These are phyloP conservation scores for Aspergillus taichungensis DNA, from an alignment of 495 filamentous ascomycete genomes.

Conservation along the genomic window DNA sequence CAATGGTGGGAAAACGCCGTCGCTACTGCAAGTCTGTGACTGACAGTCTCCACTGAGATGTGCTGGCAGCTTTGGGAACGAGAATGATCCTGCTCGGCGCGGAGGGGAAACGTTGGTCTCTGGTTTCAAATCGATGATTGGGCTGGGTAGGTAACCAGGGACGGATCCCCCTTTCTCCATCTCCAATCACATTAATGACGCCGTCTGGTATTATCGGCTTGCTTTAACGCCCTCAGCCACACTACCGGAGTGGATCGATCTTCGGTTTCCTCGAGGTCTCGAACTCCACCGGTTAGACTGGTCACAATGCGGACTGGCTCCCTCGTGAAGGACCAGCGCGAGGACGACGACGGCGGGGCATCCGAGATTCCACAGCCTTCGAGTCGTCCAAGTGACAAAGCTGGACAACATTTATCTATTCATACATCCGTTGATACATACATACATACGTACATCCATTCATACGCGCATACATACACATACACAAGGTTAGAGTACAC, in stretches of 20 bases:
- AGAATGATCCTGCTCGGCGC: no score
- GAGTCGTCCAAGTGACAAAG: not conserved
- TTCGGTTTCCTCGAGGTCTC: not conserved
- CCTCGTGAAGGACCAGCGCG: conserved; percentile 8
- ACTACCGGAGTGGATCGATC: conserved; percentile 6
- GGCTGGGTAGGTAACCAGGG: conserved; percentile 1
- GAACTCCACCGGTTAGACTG: conserved; percentile 14
- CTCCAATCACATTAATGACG: conserved; percentile 7
- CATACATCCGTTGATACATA: no score
- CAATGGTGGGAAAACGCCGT: no score
- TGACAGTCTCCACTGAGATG: no score
- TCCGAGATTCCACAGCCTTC: conserved; percentile 5
- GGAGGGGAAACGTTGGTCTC: not conserved
- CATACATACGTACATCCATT: no score
- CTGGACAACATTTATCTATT: not conserved
- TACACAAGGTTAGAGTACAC: no score
- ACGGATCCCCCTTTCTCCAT: conserved; percentile 3
- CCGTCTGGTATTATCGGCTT: conserved; percentile 6
- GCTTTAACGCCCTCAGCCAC: conserved; percentile 10
- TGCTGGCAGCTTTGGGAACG: no score
- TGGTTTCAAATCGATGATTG: conserved; percentile 7
- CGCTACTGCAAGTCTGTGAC: no score
- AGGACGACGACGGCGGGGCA: conserved; percentile 1
- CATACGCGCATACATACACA: no score
- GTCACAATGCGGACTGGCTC: conserved; percentile 10